Conservation (phyloP, 2,329 filamentous ascomycete species). For the Botrytis elliptica region DNA sequence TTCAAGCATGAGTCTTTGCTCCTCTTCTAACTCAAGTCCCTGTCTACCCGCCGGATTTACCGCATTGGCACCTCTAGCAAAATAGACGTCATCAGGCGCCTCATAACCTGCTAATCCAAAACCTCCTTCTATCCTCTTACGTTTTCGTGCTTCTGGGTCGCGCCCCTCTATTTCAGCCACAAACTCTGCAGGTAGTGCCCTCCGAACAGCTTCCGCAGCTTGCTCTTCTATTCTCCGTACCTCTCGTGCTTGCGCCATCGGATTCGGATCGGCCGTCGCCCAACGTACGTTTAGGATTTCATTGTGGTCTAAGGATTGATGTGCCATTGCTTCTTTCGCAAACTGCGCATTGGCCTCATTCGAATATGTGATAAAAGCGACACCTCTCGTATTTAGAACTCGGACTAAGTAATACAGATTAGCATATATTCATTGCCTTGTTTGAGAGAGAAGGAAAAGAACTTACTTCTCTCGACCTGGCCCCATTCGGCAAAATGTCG, state of each 20-base stretch:
- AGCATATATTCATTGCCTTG: slow-evolving; percentile 23
- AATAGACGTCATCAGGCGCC: slow-evolving; percentile 91
- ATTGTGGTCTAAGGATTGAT: slow-evolving; percentile 85
- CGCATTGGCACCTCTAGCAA: slow-evolving; percentile 71
- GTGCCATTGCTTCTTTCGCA: slow-evolving; percentile 92
- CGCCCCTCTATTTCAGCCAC: slow-evolving; percentile 92
- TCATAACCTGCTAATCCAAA: slow-evolving; percentile 80
- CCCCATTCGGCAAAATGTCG: slow-evolving; percentile 98
- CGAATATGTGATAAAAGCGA: slow-evolving; percentile 91
- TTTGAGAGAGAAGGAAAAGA: neutral
- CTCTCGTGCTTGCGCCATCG: slow-evolving; percentile 89
- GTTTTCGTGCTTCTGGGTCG: slow-evolving; percentile 81
- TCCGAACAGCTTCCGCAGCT: slow-evolving; percentile 87
- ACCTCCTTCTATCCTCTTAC: slow-evolving; percentile 82
- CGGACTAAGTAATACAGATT: slow-evolving; percentile 49
- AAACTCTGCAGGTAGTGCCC: slow-evolving; percentile 84
- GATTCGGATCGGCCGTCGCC: slow-evolving; percentile 96
- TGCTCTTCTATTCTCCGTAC: slow-evolving; percentile 89
- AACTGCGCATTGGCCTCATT: slow-evolving; percentile 91
- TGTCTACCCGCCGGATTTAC: slow-evolving; percentile 58
- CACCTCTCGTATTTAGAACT: slow-evolving; percentile 83
- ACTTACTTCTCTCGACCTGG: slow-evolving; percentile 71
- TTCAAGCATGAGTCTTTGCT: slow-evolving; percentile 56
- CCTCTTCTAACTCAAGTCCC: slow-evolving; percentile 63
- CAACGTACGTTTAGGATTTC: slow-evolving; percentile 95